phyloP scores from a whole-genome alignment of 345 rosid genomes.

The Schrenkiella parvula region DNA sequence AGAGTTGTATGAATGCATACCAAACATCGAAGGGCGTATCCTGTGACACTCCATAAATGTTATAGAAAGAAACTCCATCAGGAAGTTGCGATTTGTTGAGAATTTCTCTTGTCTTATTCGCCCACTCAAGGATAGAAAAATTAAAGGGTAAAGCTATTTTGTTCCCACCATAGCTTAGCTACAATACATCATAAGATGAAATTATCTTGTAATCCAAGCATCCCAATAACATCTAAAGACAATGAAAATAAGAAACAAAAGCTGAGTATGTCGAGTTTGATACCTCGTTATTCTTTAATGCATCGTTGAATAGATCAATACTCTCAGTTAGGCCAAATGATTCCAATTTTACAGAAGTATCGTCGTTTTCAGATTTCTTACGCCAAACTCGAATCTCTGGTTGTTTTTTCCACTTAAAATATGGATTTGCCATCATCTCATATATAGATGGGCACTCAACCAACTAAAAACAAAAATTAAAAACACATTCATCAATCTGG shows the following conservation, averaged over 20 bases:
- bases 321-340: slow-evolving; percentile 54
- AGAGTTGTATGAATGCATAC: slow-evolving; percentile 37
- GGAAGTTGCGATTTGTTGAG: slow-evolving; percentile 59
- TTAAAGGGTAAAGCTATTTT: slow-evolving; percentile 73
- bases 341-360: slow-evolving; percentile 46
- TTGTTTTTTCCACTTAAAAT: slow-evolving; percentile 57
- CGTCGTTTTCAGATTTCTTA: slow-evolving; percentile 41
- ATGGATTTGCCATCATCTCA: slow-evolving; percentile 87
- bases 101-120: slow-evolving; percentile 60
- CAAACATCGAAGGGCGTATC: slow-evolving; percentile 84
- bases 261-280: neutral
- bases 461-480: slow-evolving; percentile 40
- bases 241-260: neutral
- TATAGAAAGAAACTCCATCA: slow-evolving; percentile 65
- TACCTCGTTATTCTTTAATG: slow-evolving; percentile 78
- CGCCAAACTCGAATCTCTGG: slow-evolving; percentile 81
- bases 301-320: slow-evolving; percentile 57
- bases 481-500: neutral
- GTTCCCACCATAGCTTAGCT: slow-evolving; percentile 65
- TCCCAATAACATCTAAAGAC: neutral
- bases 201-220: neutral
- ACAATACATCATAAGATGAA: slow-evolving; percentile 10
- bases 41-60: slow-evolving; percentile 69
- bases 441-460: slow-evolving; percentile 87
- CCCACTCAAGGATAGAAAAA: slow-evolving; percentile 62